A percentile compares a stretch with the other conserved stretches of the same genome.
phyloP scores from a whole-genome alignment of 1,284 basidiomycete genomes.

The Heterobasidion irregulare region DNA sequence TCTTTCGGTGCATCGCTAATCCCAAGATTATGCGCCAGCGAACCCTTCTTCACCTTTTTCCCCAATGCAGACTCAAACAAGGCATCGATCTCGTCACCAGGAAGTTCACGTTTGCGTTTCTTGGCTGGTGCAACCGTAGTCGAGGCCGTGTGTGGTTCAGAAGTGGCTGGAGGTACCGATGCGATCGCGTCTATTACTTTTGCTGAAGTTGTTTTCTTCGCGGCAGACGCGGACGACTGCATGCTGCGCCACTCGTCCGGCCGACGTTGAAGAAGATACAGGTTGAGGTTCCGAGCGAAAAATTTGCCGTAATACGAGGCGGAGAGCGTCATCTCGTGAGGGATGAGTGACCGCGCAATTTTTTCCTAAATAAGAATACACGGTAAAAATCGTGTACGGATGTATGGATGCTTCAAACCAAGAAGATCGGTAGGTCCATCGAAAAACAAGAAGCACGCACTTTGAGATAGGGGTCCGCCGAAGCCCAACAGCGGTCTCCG shows the following conservation, averaged over 20 bases:
- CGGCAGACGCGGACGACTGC: conserved; percentile 24
- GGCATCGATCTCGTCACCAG: conserved; percentile 61
- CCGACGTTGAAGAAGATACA: conserved; percentile 70
- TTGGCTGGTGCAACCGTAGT: conserved; percentile 7
- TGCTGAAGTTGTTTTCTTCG: background rate
- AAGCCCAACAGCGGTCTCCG: conserved; percentile 80
- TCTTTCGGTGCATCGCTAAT: conserved; percentile 2
- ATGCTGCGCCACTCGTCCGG: conserved; percentile 78
- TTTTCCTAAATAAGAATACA: conserved; percentile 55
- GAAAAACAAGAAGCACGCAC: conserved; percentile 28
- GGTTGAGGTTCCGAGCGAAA: conserved; percentile 72
- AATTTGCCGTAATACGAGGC: conserved; percentile 81
- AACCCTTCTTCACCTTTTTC: conserved; percentile 48
- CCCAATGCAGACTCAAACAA: conserved; percentile 54
- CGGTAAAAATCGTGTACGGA: too few relatives aligned
- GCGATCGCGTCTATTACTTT: background rate
- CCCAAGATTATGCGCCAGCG: conserved; percentile 15
- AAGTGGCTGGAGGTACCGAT: background rate
- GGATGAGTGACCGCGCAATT: conserved; percentile 73
- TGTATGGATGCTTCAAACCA: background rate
- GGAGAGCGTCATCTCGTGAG: conserved; percentile 62
- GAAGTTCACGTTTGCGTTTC: conserved; percentile 19
- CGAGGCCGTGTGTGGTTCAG: too few relatives aligned
- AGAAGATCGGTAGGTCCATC: background rate
- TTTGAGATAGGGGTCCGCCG: conserved; percentile 85